phyloP scores from a whole-genome alignment of 345 rosid genomes.

The Melastoma malabathricum region DNA sequence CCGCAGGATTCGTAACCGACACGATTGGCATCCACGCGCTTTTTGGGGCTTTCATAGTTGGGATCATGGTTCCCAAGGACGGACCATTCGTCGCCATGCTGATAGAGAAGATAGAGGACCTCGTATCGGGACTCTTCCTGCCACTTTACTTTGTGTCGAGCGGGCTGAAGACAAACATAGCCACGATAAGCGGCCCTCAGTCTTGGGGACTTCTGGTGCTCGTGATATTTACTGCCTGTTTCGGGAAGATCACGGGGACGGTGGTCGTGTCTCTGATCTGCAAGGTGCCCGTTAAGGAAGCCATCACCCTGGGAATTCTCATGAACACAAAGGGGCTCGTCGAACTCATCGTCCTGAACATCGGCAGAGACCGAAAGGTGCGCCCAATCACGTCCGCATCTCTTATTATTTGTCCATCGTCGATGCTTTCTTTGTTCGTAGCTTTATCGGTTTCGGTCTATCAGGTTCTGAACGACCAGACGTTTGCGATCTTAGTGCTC shows the following conservation, averaged over 20 bases:
- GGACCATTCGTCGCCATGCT: slow-evolving; percentile 63
- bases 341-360: slow-evolving; percentile 87
- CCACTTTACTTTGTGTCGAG: slow-evolving; percentile 90
- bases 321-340: slow-evolving; percentile 92
- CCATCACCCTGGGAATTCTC: slow-evolving; percentile 62
- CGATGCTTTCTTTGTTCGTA: too few relatives aligned
- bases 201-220: slow-evolving; percentile 63
- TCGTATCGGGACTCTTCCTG: slow-evolving; percentile 62
- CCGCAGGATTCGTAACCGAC: slow-evolving; percentile 60
- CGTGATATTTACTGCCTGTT: slow-evolving; percentile 61
- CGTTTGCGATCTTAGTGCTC: slow-evolving; percentile 57
- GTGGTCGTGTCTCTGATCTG: slow-evolving; percentile 53
- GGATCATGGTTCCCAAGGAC: slow-evolving; percentile 68
- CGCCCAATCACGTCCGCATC: neutral
- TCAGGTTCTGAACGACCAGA: slow-evolving; percentile 78
- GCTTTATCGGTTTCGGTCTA: neutral
- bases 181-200: slow-evolving; percentile 38
- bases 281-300: slow-evolving; percentile 56
- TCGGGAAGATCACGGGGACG: slow-evolving; percentile 68
- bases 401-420: neutral
- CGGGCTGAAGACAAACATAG: slow-evolving; percentile 67
- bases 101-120: slow-evolving; percentile 75
- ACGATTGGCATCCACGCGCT: slow-evolving; percentile 73
- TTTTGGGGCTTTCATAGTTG: slow-evolving; percentile 76
- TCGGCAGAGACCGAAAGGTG: slow-evolving; percentile 83